Conservation (phyloP, 1,284 basidiomycete genomes). For the Blastosporella zonata region DNA sequence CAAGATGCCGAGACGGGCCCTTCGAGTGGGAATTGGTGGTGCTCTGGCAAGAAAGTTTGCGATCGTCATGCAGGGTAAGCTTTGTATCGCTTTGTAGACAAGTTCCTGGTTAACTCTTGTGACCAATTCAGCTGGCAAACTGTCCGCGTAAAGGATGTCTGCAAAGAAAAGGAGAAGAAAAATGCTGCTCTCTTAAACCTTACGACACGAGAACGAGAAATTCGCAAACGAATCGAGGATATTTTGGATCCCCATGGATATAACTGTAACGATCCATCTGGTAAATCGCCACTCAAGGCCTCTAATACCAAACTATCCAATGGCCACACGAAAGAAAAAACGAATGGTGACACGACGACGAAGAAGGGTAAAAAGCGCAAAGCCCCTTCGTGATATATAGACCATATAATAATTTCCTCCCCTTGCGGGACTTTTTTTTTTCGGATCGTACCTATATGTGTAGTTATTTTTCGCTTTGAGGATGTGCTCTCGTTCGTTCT, state of each 20-base stretch:
- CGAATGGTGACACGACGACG: constrained; percentile 36
- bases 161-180: constrained; percentile 67
- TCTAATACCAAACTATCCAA: constrained; percentile 43
- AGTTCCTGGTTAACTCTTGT: constrained; percentile 4
- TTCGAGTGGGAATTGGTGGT: constrained; percentile 66
- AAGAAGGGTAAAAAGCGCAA: constrained; percentile 67
- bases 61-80: constrained; percentile 73
- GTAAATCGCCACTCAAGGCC: constrained; percentile 37
- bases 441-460: constrained; percentile 5
- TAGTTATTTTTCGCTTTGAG: constrained; percentile 9
- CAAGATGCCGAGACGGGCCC: constrained; percentile 31
- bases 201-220: constrained; percentile 68
- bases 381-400: constrained; percentile 27
- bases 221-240: constrained; percentile 71
- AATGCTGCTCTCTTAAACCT: constrained; percentile 59
- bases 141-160: constrained; percentile 66
- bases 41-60: constrained; percentile 68
- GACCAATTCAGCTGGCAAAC: constrained; percentile 65
- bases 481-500: constrained; percentile 13
- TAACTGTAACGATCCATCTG: constrained; percentile 29
- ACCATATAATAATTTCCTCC: constrained; percentile 24
- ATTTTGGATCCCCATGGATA: constrained; percentile 50
- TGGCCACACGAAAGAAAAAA: constrained; percentile 42
- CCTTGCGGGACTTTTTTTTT: constrained; percentile 7
- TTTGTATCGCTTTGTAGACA: not conserved